Evolutionary conservation across 352 stramenopile genomes (phyloP).

Genomic region (Plasmopara muralis): DNA sequence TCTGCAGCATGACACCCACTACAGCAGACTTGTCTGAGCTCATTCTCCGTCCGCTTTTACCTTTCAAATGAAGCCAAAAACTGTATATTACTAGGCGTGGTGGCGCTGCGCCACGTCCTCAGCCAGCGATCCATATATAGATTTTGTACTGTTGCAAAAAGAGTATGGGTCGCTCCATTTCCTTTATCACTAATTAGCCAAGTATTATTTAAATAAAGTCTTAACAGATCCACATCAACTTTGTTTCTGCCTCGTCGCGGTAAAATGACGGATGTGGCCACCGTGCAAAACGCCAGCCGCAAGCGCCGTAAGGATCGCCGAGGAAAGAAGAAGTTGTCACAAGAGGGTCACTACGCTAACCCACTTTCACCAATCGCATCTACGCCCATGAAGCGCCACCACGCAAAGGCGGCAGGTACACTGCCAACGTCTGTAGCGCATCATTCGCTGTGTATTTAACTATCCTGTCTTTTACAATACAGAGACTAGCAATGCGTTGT

Average conservation of each 20-base stretch:
- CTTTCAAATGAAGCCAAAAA: too few species aligned
- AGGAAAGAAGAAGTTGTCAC: slow-evolving; percentile 13
- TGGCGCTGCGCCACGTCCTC: too few species aligned
- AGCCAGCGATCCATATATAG: too few species aligned
- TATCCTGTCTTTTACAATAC: not conserved
- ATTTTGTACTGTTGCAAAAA: too few species aligned
- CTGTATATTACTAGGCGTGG: too few species aligned
- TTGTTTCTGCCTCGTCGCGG: not conserved
- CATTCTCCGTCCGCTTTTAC: too few species aligned
- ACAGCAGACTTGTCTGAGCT: too few species aligned
- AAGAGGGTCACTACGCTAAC: slow-evolving; percentile 65
- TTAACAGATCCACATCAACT: too few species aligned
- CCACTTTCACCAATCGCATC: slow-evolving; percentile 77
- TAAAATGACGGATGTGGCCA: slow-evolving; percentile 11
- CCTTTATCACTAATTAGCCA: too few species aligned
- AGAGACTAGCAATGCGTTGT: slow-evolving; percentile 28
- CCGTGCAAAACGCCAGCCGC: slow-evolving; percentile 15
- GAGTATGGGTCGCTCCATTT: too few species aligned
- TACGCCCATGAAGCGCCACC: slow-evolving; percentile 74
- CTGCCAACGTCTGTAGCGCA: not conserved
- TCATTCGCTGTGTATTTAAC: not conserved
- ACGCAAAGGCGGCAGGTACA: slow-evolving; percentile 36
- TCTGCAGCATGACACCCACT: too few species aligned
- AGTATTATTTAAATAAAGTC: too few species aligned
- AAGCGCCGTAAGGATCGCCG: slow-evolving; percentile 31